Percentiles rank a stretch among this genome's conserved stretches.
Evolutionary conservation across 2,329 filamentous ascomycete genomes (phyloP).

Genomic region (Biscogniauxia marginata): DNA sequence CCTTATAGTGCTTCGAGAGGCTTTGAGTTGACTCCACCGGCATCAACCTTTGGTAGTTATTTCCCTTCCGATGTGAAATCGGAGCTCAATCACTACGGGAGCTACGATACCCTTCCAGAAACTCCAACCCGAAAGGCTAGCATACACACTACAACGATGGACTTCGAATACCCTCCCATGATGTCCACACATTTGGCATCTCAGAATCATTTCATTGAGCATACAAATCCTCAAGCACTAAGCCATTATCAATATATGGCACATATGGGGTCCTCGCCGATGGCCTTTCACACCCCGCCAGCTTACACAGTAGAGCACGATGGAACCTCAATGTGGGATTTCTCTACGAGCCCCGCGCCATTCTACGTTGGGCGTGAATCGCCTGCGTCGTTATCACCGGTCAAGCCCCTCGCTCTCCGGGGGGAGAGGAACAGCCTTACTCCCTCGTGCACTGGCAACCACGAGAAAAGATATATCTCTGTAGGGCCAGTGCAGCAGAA

Average conservation of each 20-base stretch:
- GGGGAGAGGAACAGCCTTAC: conserved; percentile 12
- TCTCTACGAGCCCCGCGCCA: conserved; percentile 14
- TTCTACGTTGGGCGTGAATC: conserved; percentile 20
- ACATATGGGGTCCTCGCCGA: conserved; percentile 20
- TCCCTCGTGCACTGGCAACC: conserved; percentile 21
- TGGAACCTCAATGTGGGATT: conserved; percentile 20
- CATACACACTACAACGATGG: conserved; percentile 20
- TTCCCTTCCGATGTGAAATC: conserved; percentile 27
- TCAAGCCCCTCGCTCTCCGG: conserved; percentile 31
- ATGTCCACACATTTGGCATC: conserved; percentile 12
- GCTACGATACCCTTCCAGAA: conserved; percentile 17
- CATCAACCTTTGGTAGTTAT: conserved; percentile 30
- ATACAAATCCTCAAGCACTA: conserved; percentile 14
- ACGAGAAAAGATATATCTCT: conserved; percentile 40
- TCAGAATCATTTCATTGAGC: conserved; percentile 17
- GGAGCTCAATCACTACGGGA: conserved; percentile 18
- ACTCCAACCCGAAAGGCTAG: conserved; percentile 26
- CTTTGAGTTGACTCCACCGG: conserved; percentile 33
- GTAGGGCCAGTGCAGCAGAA: conserved; percentile 44
- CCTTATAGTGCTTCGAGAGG: conserved; percentile 23
- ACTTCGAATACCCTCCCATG: conserved; percentile 27
- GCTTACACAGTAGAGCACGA: conserved; percentile 16
- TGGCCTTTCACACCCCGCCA: conserved; percentile 14
- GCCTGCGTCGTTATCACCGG: conserved; percentile 11
- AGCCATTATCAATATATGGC: conserved; percentile 20